phyloP scores from a whole-genome alignment of 2,329 filamentous ascomycete genomes.

The Beauveria pseudobassiana region DNA sequence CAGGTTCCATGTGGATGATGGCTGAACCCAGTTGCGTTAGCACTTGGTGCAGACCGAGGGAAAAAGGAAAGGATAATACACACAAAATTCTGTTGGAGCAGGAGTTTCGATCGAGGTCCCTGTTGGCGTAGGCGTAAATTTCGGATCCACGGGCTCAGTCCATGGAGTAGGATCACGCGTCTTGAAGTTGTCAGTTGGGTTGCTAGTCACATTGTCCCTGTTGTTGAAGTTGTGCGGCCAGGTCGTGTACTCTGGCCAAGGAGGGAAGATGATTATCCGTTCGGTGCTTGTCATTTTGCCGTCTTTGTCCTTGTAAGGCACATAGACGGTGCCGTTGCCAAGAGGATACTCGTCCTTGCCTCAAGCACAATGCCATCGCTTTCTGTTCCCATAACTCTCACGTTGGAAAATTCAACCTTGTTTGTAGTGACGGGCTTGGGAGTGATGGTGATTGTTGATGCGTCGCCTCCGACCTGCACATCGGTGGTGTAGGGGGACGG shows the following conservation, averaged over 20 bases:
- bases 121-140: background rate
- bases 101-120: too few relatives aligned
- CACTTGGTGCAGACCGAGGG: too few relatives aligned
- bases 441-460: constrained; percentile 7
- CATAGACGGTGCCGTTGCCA: background rate
- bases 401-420: background rate
- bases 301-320: background rate
- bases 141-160: too few relatives aligned
- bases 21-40: too few relatives aligned
- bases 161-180: too few relatives aligned
- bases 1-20: background rate
- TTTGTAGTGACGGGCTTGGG: constrained; percentile 11
- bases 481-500: constrained; percentile 14
- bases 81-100: background rate
- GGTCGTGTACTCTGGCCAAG: background rate
- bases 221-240: background rate
- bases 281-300: background rate
- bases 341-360: background rate
- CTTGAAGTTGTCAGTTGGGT: too few relatives aligned
- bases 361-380: background rate
- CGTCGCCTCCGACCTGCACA: constrained; percentile 9
- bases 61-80: too few relatives aligned
- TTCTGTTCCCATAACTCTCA: background rate
- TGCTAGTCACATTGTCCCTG: background rate
- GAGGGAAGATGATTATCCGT: background rate